Percentiles rank a stretch among this genome's conserved stretches.
phyloP scores from a whole-genome alignment of 1,284 basidiomycete genomes.

The Vanrija sp. region DNA sequence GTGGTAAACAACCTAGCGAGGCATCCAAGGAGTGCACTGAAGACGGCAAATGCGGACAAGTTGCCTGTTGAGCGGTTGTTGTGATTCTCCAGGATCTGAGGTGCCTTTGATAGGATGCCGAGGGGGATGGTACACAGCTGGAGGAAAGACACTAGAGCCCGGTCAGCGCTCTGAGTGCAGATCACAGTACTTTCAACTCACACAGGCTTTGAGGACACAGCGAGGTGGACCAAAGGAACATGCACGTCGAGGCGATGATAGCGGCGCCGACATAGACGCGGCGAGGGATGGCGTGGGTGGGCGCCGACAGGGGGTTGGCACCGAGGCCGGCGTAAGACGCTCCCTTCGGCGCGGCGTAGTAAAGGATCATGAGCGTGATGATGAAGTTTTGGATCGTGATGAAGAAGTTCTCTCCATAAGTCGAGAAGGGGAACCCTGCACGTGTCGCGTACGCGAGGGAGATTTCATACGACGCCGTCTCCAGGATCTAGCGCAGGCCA shows the following conservation, averaged over 20 bases:
- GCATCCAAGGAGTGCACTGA: slow-evolving; percentile 73
- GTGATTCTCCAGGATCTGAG: slow-evolving; percentile 76
- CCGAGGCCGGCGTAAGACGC: slow-evolving; percentile 7
- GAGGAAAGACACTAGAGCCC: slow-evolving; percentile 54
- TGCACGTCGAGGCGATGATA: slow-evolving; percentile 49
- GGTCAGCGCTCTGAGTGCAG: neutral
- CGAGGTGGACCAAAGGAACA: slow-evolving; percentile 53
- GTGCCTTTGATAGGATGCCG: slow-evolving; percentile 77
- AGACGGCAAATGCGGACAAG: slow-evolving; percentile 80
- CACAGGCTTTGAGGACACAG: slow-evolving; percentile 38
- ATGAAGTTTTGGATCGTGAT: slow-evolving; percentile 76
- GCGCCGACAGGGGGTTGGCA: neutral
- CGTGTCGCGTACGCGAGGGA: slow-evolving; percentile 80
- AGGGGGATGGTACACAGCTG: slow-evolving; percentile 79
- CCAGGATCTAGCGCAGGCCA: slow-evolving; percentile 53
- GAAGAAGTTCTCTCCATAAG: slow-evolving; percentile 91
- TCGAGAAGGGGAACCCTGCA: slow-evolving; percentile 83
- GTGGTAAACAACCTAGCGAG: slow-evolving; percentile 86
- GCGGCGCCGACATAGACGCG: slow-evolving; percentile 47
- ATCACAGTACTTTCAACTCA: slow-evolving; percentile 18
- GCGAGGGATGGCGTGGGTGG: neutral
- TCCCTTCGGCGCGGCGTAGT: slow-evolving; percentile 42
- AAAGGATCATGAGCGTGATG: slow-evolving; percentile 76
- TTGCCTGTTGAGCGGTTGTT: slow-evolving; percentile 75
- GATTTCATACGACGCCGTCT: slow-evolving; percentile 81